These are phyloP conservation scores for Ambrosiella xylebori DNA, from an alignment of 2,329 filamentous ascomycete species.

Conservation along the genomic window DNA sequence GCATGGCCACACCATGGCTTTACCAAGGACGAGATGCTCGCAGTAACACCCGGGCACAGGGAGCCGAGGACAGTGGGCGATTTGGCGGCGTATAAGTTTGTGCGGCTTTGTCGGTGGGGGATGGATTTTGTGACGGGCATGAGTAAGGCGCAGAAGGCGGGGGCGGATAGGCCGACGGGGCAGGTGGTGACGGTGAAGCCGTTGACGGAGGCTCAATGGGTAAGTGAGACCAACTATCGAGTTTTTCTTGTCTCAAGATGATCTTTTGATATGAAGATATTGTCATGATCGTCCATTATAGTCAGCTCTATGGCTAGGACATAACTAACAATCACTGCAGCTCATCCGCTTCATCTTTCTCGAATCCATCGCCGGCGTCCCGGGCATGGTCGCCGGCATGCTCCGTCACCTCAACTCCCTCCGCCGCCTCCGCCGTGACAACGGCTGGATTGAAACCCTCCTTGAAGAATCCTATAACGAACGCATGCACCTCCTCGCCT, in stretches of 20 bases:
- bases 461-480: conserved; percentile 87
- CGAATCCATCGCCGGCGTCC: conserved; percentile 85
- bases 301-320: neutral
- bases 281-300: neutral
- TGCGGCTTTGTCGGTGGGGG: conserved; percentile 58
- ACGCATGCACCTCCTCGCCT: conserved; percentile 81
- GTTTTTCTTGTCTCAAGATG: neutral
- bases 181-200: conserved; percentile 36
- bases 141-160: conserved; percentile 51
- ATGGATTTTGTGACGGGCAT: conserved; percentile 69
- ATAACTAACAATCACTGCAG: conserved; percentile 16
- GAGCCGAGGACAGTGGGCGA: conserved; percentile 57
- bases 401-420: conserved; percentile 74
- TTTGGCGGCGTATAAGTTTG: conserved; percentile 57
- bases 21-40: conserved; percentile 61
- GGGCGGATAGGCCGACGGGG: conserved; percentile 39
- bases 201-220: conserved; percentile 74
- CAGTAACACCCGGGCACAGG: conserved; percentile 60
- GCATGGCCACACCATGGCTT: conserved; percentile 60
- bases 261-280: neutral
- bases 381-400: conserved; percentile 95
- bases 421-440: conserved; percentile 73
- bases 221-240: conserved; percentile 17
- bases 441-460: conserved; percentile 90
- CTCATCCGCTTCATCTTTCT: conserved; percentile 81